A percentile compares a stretch with the other conserved stretches of the same genome.
phyloP scores from a whole-genome alignment of 2,329 filamentous ascomycete species.

The Fonsecaea multimorphosa region DNA sequence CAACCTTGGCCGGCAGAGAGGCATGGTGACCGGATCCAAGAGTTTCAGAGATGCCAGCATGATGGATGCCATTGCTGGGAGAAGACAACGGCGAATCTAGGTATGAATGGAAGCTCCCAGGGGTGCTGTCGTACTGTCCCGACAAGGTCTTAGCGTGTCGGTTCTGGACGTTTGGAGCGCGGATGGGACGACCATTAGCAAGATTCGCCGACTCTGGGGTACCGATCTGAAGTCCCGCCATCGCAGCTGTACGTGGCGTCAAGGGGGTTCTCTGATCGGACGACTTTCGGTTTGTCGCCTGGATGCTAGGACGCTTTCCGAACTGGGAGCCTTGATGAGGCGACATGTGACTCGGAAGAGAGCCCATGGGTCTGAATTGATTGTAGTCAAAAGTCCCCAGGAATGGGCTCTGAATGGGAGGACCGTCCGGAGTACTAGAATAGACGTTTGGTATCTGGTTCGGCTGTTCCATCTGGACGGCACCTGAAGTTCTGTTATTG shows the following conservation, averaged over 20 bases:
- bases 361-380: conserved; percentile 69
- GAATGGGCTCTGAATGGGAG: conserved; percentile 90
- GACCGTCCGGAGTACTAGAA: conserved; percentile 89
- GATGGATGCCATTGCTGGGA: conserved; percentile 62
- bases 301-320: conserved; percentile 66
- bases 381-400: conserved; percentile 75
- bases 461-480: conserved; percentile 67
- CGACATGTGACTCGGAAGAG: conserved; percentile 50
- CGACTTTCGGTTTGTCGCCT: conserved; percentile 72
- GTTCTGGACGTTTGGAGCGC: conserved; percentile 65
- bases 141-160: conserved; percentile 81
- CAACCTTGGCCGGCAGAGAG: conserved; percentile 87
- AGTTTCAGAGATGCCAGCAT: conserved; percentile 84
- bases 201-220: conserved; percentile 75
- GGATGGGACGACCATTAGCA: conserved; percentile 74
- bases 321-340: conserved; percentile 48
- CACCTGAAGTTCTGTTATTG: conserved; percentile 61
- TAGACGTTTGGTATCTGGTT: conserved; percentile 74
- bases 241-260: conserved; percentile 82
- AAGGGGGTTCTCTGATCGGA: conserved; percentile 79
- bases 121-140: conserved; percentile 88
- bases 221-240: conserved; percentile 73
- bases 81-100: conserved; percentile 89
- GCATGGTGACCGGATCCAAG: conserved; percentile 81
- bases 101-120: conserved; percentile 80